Evolutionary conservation across 768 basidiomycete genomes (phyloP), one percentile per base, ranked within the genome.

Genomic region (Tricholoma furcatifolium): DNA sequence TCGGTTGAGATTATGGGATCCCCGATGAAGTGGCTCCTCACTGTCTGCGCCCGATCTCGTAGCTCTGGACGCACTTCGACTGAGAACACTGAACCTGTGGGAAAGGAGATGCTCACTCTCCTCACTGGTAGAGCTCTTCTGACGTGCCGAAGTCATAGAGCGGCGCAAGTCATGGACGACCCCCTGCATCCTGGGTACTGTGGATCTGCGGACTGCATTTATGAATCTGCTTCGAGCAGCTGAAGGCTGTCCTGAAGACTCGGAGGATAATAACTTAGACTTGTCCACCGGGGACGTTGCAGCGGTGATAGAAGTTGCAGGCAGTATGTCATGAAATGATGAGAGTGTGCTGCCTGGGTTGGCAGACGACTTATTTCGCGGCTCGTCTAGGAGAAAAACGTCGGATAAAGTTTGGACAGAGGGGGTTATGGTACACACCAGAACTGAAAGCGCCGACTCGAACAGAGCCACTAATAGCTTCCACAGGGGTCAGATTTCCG

Each of bases 251-350:
- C 24, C 54, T 30, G n/a, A 30, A 27, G 17, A 3, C 12, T 18
- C 59, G 50, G 12, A 54, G 60, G 32, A 49, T 38, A n/a, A 40
- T 3, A 31, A 45, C 36, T 15, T 56, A 12, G 50, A 21, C 20
- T 40, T 50, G 15, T 62, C 55, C 15, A 53, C 50, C 5, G 70
- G 66, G 24, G 67, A 56, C 1, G 67, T 65, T 6, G 76, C 67
- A 0, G 75, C 63, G 2, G 78, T 70, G 51, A 83, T 80, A n/a
- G 73, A 66, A 7, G 68, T 59, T 4, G 74, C 48, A 1, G 81
- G 77, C 9, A 82, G 66, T 17, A 82, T 74, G 36, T 81, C 77
- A 35, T 68, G 67, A 57, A 82, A 82, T 4, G 77, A 75, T 42
- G 67, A 62, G 35, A 65, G 54, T 45, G 20, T 23, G 43, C 42